These are phyloP conservation scores for Ceratocystis harringtonii DNA, from an alignment of 2,329 filamentous ascomycete genomes.

Conservation along the genomic window DNA sequence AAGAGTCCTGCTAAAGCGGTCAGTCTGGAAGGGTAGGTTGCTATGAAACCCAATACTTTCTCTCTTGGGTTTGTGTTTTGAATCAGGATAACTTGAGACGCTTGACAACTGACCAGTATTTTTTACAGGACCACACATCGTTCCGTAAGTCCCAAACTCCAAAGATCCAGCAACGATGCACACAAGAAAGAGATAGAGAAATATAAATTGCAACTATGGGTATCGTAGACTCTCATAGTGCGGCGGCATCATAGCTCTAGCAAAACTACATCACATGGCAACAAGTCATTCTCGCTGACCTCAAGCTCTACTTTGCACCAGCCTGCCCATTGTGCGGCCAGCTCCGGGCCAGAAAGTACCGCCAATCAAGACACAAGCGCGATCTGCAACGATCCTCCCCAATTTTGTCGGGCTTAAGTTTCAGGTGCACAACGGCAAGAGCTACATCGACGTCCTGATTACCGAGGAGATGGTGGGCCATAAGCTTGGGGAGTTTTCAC, in stretches of 20 bases:
- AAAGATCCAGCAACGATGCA: background rate
- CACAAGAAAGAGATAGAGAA: background rate
- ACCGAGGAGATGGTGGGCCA: constrained; percentile 95
- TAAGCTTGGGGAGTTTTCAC: constrained; percentile 83
- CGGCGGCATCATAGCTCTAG: background rate
- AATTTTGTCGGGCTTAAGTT: constrained; percentile 85
- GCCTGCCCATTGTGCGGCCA: constrained; percentile 48
- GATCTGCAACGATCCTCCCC: constrained; percentile 75
- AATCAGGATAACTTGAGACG: background rate
- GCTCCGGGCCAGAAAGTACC: constrained; percentile 47
- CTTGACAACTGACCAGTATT: constrained; percentile 18
- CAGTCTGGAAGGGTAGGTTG: constrained; percentile 69
- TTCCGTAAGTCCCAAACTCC: constrained; percentile 32
- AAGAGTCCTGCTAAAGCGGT: constrained; percentile 53
- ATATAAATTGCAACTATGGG: background rate
- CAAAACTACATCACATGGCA: background rate
- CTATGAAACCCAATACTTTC: background rate
- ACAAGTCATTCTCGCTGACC: background rate
- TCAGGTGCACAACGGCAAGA: constrained; percentile 83
- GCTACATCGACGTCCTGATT: constrained; percentile 65
- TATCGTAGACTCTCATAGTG: constrained; percentile 16
- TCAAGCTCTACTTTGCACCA: constrained; percentile 21
- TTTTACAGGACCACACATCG: constrained; percentile 35
- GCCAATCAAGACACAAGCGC: constrained; percentile 74
- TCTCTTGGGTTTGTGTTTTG: background rate